Evolutionary conservation across 208 protist species (phyloP), one percentile per base, ranked within the genome.

Genomic region (Jaenimonas drosophilae): DNA sequence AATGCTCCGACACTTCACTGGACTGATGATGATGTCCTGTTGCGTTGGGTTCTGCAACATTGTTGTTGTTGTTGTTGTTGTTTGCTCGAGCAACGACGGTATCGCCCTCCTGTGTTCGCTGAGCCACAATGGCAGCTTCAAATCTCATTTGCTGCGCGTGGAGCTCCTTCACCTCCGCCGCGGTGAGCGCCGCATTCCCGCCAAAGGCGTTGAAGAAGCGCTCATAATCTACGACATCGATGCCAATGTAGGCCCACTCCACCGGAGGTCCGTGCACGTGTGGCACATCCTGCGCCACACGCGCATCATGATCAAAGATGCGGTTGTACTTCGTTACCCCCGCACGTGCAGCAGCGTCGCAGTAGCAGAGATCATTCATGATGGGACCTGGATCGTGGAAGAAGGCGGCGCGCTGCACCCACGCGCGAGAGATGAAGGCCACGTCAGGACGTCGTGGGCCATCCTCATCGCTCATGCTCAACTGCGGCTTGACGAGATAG

Each of bases 351-450:
- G 31, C 56, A 21, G 52, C 61, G 1, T 32, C 55, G 55, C 70
- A 79, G 70, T 94, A 94, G 54, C 70, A 90, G 17, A 84, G 58
- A 0, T 53, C 46, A 41, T 94, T 94, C 23, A 85, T 27, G 26
- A 94, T 85, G 1, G 85, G 80, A 0, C 85, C 85, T 2, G 85
- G 85, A 30, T 94, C 85, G 20, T 57, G 43, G 33, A 90, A 55
- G 49, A 85, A 80, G 30, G 81, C 80, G 28, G 77, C 64, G 12
- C 78, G 76, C 41, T 89, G 78, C 19, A 94, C 62, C 81, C 85
- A 94, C 25, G 61, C 49, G n/a, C 78, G 75, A 14, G 77, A 81
- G 25, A 94, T 76, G 30, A 34, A 34, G 30, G 30, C 7, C 9
- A 14, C 14, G 14, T 7, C 7, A 14, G 9, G 9, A 14, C 30